Evolutionary conservation across 306 rosid species (phyloP).

Genomic region (Sechiopsis laciniata): DNA sequence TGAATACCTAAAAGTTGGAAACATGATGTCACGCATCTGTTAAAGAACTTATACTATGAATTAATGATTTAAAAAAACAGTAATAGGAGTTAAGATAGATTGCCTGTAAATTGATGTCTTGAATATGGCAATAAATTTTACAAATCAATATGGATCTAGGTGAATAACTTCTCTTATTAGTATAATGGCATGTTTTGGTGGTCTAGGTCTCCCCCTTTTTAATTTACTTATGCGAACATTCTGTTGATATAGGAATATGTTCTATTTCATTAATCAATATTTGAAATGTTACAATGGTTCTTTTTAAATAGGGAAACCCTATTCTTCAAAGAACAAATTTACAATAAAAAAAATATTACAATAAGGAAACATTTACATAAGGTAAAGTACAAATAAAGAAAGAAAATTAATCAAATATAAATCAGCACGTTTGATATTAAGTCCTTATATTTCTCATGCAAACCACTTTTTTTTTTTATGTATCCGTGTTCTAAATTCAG

Average conservation of each 20-base stretch:
- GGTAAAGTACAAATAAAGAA: too few relatives aligned
- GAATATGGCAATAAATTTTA: neutral
- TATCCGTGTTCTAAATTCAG: neutral
- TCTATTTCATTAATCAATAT: too few relatives aligned
- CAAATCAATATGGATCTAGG: conserved; percentile 9
- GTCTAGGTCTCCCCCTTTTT: neutral
- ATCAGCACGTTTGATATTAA: neutral
- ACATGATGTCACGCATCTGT: neutral
- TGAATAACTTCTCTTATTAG: neutral
- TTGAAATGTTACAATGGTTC: too few relatives aligned
- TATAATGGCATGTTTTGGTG: neutral
- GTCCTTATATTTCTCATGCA: neutral
- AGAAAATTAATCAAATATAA: too few relatives aligned
- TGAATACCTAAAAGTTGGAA: neutral
- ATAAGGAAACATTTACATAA: too few relatives aligned
- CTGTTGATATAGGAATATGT: too few relatives aligned
- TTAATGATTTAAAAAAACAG: neutral
- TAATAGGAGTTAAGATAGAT: neutral
- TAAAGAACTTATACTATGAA: neutral
- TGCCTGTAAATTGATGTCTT: neutral
- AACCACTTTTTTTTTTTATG: neutral
- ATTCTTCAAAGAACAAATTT: too few relatives aligned
- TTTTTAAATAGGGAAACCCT: too few relatives aligned
- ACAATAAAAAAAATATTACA: too few relatives aligned
- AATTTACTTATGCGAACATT: neutral